Evolutionary conservation across 345 rosid species (phyloP), one percentile per base, ranked within the genome.

Genomic region (Cardamine resedifolia): DNA sequence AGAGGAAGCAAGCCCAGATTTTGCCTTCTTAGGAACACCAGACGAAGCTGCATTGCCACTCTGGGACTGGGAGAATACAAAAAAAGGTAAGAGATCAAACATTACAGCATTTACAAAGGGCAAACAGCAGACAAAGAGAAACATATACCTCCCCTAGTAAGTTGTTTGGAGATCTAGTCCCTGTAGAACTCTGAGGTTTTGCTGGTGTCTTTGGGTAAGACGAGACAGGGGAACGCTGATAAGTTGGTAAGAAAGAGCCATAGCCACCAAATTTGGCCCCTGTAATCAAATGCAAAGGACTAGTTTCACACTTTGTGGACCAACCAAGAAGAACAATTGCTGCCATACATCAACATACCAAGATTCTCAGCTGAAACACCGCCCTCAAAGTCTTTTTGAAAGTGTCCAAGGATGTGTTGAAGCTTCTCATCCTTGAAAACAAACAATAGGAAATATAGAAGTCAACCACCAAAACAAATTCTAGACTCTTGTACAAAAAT

Each of bases 371-470:
- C 91, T 7, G 94, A 90, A 73, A 91, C 89, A 68, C 90, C 97
- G 68, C 98, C 99, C 89, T 96, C 97, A 62, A 96, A 96, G 80
- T 92, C 98, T 76, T 92, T 96, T 72, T 92, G 96, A 41, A 96
- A 86, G 80, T 92, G 98, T 72, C 98, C 98, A 72, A 96, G 80
- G 60, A 92, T 94, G 79, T 87, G 75, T 68, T 91, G 90, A 78
- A 96, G 85, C 81, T 90, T 96, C 75, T 86, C 98, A 62, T 84
- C 99, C 99, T 96, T 85, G 69, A 71, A 81, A 71, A 59, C 11
- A 75, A 51, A 70, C 68, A 62, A 71, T 0, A 66, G 67, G 19
- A 55, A 66, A 66, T 30, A 66, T 39, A 64, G 23, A 43, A 52
- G 16, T 69, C 57, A 66, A 34, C 27, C 65, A 26, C 24, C 18